These are phyloP conservation scores for Lactifluus volemus DNA, from an alignment of 768 basidiomycete species.

Conservation along the genomic window DNA sequence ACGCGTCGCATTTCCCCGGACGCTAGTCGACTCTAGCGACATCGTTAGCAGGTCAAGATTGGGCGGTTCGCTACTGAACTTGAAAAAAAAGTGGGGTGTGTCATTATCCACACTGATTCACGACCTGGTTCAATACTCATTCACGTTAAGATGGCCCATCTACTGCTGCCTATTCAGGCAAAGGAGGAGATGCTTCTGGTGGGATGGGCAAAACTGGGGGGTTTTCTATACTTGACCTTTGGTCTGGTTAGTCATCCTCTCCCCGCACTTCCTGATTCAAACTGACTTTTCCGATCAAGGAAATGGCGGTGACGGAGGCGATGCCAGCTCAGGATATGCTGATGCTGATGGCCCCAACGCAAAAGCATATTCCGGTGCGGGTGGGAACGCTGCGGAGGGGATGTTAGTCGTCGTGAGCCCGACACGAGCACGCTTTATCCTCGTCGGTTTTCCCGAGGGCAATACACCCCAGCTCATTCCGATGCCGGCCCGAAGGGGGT, in stretches of 20 bases:
- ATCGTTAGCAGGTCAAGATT: background rate
- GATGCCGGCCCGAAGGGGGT: background rate
- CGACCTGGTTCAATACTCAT: background rate
- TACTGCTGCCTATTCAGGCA: conserved; percentile 12
- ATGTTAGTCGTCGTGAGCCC: background rate
- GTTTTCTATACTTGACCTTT: conserved; percentile 2
- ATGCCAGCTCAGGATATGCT: conserved; percentile 8
- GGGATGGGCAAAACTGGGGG: conserved; percentile 3
- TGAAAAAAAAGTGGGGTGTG: conserved; percentile 6
- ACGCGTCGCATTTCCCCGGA: background rate
- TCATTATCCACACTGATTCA: background rate
- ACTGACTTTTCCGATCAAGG: background rate
- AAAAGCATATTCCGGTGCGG: conserved; percentile 8
- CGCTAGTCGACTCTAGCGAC: background rate
- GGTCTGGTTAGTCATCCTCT: conserved; percentile 13
- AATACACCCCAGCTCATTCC: background rate
- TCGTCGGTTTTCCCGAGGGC: background rate
- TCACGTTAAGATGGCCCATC: background rate
- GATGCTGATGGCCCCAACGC: conserved; percentile 6
- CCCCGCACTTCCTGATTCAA: background rate
- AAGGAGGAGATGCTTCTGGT: conserved; percentile 16
- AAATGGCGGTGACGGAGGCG: conserved; percentile 20
- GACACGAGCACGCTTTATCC: background rate
- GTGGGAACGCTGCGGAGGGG: conserved; percentile 13
- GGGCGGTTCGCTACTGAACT: background rate